Evolutionary conservation across 2,329 filamentous ascomycete species (phyloP).

Genomic region (Monosporascus sp.): DNA sequence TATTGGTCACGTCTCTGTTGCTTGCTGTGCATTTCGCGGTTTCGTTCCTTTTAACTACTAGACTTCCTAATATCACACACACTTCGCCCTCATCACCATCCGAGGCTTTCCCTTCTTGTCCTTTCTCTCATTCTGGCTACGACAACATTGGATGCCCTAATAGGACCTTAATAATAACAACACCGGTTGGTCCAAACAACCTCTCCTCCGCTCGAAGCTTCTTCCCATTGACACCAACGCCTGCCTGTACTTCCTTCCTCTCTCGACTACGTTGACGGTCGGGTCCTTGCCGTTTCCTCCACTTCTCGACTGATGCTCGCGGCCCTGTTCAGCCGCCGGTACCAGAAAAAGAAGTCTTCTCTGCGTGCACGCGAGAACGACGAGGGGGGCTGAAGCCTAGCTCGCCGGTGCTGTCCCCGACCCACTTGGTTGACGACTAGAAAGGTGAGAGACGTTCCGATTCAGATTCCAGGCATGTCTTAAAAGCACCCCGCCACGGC

Average conservation of each 20-base stretch:
- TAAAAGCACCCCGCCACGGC: not conserved
- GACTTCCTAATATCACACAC: not conserved
- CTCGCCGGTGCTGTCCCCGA: not conserved
- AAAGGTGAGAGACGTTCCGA: not conserved
- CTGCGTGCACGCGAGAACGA: not conserved
- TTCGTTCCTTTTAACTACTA: not conserved
- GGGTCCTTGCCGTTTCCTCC: not conserved
- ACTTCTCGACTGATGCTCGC: not conserved
- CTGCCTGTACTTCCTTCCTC: too few relatives aligned
- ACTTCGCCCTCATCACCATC: not conserved
- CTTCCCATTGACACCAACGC: not conserved
- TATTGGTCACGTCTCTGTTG: not conserved
- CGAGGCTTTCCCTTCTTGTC: not conserved
- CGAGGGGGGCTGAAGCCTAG: not conserved
- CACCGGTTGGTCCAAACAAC: not conserved
- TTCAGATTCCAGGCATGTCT: not conserved
- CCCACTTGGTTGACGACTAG: not conserved
- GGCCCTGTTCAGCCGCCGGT: not conserved
- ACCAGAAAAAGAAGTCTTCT: not conserved
- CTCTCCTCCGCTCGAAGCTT: not conserved
- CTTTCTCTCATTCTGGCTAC: not conserved
- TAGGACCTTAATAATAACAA: not conserved
- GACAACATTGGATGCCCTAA: not conserved
- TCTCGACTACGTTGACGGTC: too few relatives aligned
- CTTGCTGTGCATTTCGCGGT: not conserved